These are phyloP conservation scores for Casuarina glauca DNA, from an alignment of 306 rosid genomes.

Conservation along the genomic window DNA sequence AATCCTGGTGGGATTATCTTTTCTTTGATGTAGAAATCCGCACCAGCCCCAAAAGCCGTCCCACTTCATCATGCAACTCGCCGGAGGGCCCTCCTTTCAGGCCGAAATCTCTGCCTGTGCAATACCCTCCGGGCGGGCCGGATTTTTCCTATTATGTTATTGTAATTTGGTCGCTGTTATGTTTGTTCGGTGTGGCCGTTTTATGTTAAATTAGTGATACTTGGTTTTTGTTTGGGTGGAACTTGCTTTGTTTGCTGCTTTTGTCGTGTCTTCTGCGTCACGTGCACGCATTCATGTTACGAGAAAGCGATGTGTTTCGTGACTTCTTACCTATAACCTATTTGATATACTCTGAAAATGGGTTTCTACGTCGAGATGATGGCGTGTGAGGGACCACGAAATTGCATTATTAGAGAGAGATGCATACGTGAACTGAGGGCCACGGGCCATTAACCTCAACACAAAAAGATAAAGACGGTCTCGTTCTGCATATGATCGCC, in stretches of 20 bases:
- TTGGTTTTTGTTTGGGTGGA: constrained; percentile 39
- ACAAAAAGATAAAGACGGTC: too few species aligned
- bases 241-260: constrained; percentile 46
- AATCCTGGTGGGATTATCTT: constrained; percentile 44
- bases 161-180: constrained; percentile 17
- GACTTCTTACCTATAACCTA: constrained; percentile 18
- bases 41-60: constrained; percentile 38
- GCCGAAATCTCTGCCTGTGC: neutral
- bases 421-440: constrained; percentile 8
- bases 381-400: constrained; percentile 41
- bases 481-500: too few species aligned
- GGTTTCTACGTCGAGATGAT: constrained; percentile 14
- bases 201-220: too few species aligned
- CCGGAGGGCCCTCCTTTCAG: constrained; percentile 19
- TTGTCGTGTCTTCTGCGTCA: constrained; percentile 57
- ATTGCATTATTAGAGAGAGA: constrained; percentile 54
- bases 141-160: neutral
- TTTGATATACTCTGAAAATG: constrained; percentile 12
- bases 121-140: neutral
- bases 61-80: constrained; percentile 40
- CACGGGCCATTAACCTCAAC: constrained; percentile 15
- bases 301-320: constrained; percentile 49
- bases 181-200: neutral
- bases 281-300: constrained; percentile 74
- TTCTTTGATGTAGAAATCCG: constrained; percentile 45